Evolutionary conservation across 441 rosid genomes (phyloP), one percentile per base, ranked within the genome.

Genomic region (Populus hybrid): DNA sequence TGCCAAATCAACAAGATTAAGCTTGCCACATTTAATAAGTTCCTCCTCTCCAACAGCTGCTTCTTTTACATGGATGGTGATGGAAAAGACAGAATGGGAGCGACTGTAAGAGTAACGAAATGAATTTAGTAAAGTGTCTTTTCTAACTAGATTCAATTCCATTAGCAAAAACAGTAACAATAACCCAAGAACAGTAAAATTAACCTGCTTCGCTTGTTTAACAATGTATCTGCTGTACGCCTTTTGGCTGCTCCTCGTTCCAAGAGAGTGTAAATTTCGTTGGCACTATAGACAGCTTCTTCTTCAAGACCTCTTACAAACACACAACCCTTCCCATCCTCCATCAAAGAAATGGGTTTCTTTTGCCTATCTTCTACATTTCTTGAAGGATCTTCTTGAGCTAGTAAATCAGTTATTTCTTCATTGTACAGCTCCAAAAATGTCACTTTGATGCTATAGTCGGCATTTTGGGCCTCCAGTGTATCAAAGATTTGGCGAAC

Each of bases 1-100:
- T 20, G 99, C 99, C 88, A 95, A 83, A 90, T 95, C 99, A 80
- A 95, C 99, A 81, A 95, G 97, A 82, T 93, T 91, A 81, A 95
- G 98, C 89, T 93, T 95, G 61, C 98, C 98, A 74, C 99, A 95
- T 85, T 95, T 95, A 68, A 95, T 92, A 34, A 95, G 77, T 76
- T 95, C 98, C 73, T 92, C 97, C 26, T 91, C 98, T 74, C 93
- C 98, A 69, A 90, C 78, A n/a, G 91, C 79, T 12, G 94, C 91
- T 85, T 95, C 98, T 84, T 92, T 95, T 4, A 95, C 81, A 73
- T 91, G 86, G 46, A 92, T 85, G 9, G 95, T 90, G 69, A 93
- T 95, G 12, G 98, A 91, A 87, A 95, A 93, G 78, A 95, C 89
- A 16, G 99, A 95, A 88, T 95, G 98, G 72, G 97, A 95, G 63